Evolutionary conservation across 352 stramenopile genomes (phyloP).

Genomic region (Pythium biforme): DNA sequence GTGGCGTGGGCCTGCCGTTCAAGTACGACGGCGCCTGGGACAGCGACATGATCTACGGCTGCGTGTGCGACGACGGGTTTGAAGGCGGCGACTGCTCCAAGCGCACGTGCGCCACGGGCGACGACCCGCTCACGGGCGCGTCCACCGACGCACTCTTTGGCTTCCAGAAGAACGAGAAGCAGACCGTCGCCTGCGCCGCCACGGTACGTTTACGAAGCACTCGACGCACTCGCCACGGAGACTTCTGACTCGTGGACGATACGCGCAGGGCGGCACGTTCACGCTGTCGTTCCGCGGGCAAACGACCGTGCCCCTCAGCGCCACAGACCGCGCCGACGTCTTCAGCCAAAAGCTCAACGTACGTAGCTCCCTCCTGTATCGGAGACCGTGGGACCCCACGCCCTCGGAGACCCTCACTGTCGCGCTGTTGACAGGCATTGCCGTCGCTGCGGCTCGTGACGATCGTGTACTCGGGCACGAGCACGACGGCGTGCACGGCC

Average conservation of each 20-base stretch:
- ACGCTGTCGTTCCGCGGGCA: constrained; percentile 62
- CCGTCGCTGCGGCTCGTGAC: constrained; percentile 55
- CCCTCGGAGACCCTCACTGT: neutral
- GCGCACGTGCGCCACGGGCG: constrained; percentile 51
- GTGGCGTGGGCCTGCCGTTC: constrained; percentile 42
- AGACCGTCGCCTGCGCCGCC: constrained; percentile 62
- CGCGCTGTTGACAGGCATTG: constrained; percentile 36
- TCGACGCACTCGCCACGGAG: no score
- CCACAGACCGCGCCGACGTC: constrained; percentile 52
- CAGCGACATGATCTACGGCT: constrained; percentile 87
- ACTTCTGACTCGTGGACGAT: neutral
- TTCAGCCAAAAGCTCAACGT: constrained; percentile 74
- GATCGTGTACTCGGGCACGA: constrained; percentile 55
- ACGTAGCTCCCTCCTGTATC: neutral
- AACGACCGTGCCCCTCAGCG: constrained; percentile 69
- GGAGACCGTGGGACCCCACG: no score
- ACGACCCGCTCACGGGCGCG: constrained; percentile 72
- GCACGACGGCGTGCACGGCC: constrained; percentile 57
- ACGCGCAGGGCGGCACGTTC: constrained; percentile 53
- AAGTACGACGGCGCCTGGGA: constrained; percentile 76
- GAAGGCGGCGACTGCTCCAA: constrained; percentile 85
- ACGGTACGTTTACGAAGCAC: no score
- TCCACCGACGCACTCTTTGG: constrained; percentile 62
- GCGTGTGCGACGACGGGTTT: constrained; percentile 83
- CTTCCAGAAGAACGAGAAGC: constrained; percentile 81